These are phyloP conservation scores for Trichocladium uniseriatum DNA, from an alignment of 495 filamentous ascomycete genomes.

Conservation along the genomic window DNA sequence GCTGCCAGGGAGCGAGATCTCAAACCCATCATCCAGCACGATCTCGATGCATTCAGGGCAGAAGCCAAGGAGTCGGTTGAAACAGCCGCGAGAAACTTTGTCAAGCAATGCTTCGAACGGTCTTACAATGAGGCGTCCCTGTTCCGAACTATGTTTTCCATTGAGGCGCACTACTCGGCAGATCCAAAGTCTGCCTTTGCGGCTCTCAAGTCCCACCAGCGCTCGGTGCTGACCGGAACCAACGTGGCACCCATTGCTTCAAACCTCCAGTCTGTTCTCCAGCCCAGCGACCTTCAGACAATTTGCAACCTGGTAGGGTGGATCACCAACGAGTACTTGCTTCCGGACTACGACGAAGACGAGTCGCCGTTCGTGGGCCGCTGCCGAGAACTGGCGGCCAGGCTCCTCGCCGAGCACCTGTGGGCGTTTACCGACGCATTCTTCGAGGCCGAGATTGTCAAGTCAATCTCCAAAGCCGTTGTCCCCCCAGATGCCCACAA, in stretches of 20 bases:
- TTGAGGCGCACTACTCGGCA: slow-evolving; percentile 38
- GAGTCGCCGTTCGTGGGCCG: slow-evolving; percentile 64
- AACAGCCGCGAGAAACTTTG: slow-evolving; percentile 38
- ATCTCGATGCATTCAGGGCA: slow-evolving; percentile 41
- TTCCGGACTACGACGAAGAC: slow-evolving; percentile 64
- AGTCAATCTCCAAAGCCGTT: slow-evolving; percentile 40
- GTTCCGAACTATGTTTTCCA: slow-evolving; percentile 39
- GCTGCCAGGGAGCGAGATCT: slow-evolving; percentile 40
- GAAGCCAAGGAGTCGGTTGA: slow-evolving; percentile 37
- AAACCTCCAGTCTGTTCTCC: slow-evolving; percentile 35
- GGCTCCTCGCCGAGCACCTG: slow-evolving; percentile 41
- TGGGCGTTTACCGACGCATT: slow-evolving; percentile 43
- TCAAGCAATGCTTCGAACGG: slow-evolving; percentile 43
- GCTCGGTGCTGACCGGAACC: slow-evolving; percentile 32
- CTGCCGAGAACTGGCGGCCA: slow-evolving; percentile 56
- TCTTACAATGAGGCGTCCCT: slow-evolving; percentile 40
- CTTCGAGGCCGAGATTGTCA: slow-evolving; percentile 44
- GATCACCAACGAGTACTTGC: slow-evolving; percentile 69
- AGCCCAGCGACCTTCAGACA: slow-evolving; percentile 34
- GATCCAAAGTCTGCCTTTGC: slow-evolving; percentile 36
- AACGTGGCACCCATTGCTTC: slow-evolving; percentile 40
- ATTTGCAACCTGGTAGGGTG: slow-evolving; percentile 73
- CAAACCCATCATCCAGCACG: slow-evolving; percentile 45
- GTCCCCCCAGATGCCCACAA: slow-evolving; percentile 34
- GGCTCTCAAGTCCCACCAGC: slow-evolving; percentile 31